Percentiles rank a stretch among this genome's conserved stretches.
Evolutionary conservation across 495 filamentous ascomycete genomes (phyloP).

Genomic region (Aspergillus sclerotiicarbonarius): DNA sequence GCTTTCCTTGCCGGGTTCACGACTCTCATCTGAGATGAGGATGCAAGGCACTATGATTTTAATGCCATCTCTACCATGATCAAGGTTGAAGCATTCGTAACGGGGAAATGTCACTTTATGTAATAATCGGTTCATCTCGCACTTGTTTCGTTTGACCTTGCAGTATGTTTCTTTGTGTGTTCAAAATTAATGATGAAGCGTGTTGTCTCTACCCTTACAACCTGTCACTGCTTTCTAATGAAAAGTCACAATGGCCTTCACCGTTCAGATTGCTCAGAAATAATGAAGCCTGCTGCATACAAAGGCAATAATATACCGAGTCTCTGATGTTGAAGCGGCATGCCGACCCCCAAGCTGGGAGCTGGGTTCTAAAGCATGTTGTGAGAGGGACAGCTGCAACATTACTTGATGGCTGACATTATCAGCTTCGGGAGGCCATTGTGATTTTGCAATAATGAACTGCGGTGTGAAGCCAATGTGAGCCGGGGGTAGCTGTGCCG

Average conservation of each 20-base stretch:
- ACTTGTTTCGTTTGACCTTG: background rate
- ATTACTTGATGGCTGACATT: too few relatives aligned
- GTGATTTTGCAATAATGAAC: too few relatives aligned
- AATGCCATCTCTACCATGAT: background rate
- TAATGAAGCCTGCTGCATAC: too few relatives aligned
- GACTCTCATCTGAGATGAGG: slow-evolving; percentile 49
- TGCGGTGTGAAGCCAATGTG: too few relatives aligned
- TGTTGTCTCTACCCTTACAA: background rate
- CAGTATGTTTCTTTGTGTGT: background rate
- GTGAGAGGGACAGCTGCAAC: too few relatives aligned
- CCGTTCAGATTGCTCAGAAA: too few relatives aligned
- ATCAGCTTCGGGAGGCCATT: too few relatives aligned
- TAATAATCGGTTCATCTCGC: background rate
- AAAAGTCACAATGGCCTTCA: background rate
- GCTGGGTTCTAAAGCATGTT: too few relatives aligned
- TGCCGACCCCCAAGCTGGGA: too few relatives aligned
- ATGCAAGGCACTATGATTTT: background rate
- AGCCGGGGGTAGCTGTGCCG: too few relatives aligned
- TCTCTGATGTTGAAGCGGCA: too few relatives aligned
- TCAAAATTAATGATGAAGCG: background rate
- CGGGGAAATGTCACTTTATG: background rate
- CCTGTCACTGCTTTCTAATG: background rate
- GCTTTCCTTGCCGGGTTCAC: slow-evolving; percentile 65
- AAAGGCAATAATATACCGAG: too few relatives aligned
- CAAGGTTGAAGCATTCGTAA: background rate